These are phyloP conservation scores for Exophiala lecanii-corni DNA, from an alignment of 2,329 filamentous ascomycete species.

Conservation along the genomic window DNA sequence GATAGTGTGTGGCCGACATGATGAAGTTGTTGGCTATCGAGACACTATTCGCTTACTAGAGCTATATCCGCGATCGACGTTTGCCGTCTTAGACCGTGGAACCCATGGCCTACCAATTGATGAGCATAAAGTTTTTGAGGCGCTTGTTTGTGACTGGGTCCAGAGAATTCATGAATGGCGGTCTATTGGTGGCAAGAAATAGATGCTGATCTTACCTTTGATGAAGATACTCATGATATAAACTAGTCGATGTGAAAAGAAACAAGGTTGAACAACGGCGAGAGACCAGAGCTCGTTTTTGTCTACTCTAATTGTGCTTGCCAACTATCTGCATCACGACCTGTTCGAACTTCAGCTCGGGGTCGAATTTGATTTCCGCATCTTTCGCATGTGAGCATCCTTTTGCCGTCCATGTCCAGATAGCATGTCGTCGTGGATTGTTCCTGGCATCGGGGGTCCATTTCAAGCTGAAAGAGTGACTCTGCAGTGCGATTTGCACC, in stretches of 20 bases:
- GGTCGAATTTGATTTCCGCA: background rate
- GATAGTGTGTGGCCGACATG: conserved; percentile 30
- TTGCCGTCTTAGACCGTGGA: conserved; percentile 28
- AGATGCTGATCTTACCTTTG: too few species aligned
- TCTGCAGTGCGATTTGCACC: conserved; percentile 12
- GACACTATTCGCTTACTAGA: conserved; percentile 30
- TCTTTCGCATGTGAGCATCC: conserved; percentile 13
- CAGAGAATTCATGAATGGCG: conserved; percentile 11
- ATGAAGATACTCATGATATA: too few species aligned
- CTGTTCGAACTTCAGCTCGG: conserved; percentile 10
- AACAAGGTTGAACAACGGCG: too few species aligned
- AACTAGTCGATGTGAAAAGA: too few species aligned
- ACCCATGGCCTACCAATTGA: conserved; percentile 30
- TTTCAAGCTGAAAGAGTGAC: conserved; percentile 10
- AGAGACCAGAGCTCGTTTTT: too few species aligned
- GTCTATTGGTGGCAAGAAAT: too few species aligned
- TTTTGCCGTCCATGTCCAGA: conserved; percentile 17
- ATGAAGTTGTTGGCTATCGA: conserved; percentile 29
- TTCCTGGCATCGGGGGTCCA: background rate
- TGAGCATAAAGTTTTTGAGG: conserved; percentile 29
- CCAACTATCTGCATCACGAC: too few species aligned
- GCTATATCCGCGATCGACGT: conserved; percentile 22
- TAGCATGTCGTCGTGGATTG: background rate
- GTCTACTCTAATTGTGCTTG: too few species aligned
- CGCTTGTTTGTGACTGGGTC: conserved; percentile 30